phyloP scores from a whole-genome alignment of 176 grass and related monocot species.

The Avena eriantha region DNA sequence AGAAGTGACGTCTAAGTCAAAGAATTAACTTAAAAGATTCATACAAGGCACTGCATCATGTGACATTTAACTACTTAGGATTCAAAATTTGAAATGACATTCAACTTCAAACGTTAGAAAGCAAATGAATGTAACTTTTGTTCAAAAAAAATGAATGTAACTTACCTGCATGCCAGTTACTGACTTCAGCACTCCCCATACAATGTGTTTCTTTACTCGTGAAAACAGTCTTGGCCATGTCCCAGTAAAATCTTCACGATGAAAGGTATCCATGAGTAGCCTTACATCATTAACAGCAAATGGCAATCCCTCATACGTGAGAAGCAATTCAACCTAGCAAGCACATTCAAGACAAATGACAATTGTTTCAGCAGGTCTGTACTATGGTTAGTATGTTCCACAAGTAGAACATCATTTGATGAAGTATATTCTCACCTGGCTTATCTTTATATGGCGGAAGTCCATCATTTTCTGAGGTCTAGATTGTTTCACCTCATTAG shows the following conservation, averaged over 20 bases:
- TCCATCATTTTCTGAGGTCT: conserved; percentile 86
- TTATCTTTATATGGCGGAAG: conserved; percentile 94
- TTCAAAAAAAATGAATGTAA: conserved; percentile 24
- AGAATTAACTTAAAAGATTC: conserved; percentile 21
- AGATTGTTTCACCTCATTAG: conserved; percentile 77
- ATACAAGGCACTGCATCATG: conserved; percentile 29
- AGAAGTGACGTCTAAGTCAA: conserved; percentile 38
- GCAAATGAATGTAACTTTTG: conserved; percentile 43
- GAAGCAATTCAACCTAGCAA: conserved; percentile 93
- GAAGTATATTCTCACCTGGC: conserved; percentile 69
- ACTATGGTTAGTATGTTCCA: conserved; percentile 28
- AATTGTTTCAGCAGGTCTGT: conserved; percentile 36
- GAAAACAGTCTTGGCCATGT: conserved; percentile 90
- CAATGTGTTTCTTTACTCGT: conserved; percentile 94
- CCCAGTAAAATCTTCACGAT: conserved; percentile 96
- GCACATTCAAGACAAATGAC: conserved; percentile 38
- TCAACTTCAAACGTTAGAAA: conserved; percentile 24
- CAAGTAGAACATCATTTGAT: conserved; percentile 34
- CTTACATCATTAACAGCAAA: conserved; percentile 88
- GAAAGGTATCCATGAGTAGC: conserved; percentile 96
- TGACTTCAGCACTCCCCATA: conserved; percentile 95
- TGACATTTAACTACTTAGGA: conserved; percentile 26
- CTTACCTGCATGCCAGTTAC: conserved; percentile 97
- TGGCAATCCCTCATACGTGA: conserved; percentile 92
- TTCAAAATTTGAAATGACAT: conserved; percentile 27